Evolutionary conservation across 192 early-diverging fungal species (phyloP).

Genomic region (Lobosporangium transversale): DNA sequence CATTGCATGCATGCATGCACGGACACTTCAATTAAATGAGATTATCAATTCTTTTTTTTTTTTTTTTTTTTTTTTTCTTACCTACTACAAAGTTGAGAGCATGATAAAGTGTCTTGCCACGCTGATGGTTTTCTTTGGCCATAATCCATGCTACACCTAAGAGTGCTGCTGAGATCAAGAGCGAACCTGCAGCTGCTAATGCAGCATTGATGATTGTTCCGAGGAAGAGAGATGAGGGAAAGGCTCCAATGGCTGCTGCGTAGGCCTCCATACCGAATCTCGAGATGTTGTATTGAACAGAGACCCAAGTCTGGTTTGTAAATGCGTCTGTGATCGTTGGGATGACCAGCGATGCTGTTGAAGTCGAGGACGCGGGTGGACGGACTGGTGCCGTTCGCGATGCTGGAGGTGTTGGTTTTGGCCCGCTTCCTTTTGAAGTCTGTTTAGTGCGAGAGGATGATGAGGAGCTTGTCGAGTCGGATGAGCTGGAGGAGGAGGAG

Average conservation of each 20-base stretch:
- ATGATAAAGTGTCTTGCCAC: constrained; percentile 42
- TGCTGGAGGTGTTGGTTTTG: constrained; percentile 1
- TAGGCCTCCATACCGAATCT: constrained; percentile 45
- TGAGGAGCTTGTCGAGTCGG: neutral
- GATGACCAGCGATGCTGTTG: constrained; percentile 14
- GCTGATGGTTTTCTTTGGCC: constrained; percentile 47
- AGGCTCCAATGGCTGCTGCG: constrained; percentile 39
- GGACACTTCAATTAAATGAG: too few relatives aligned
- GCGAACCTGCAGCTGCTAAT: constrained; percentile 8
- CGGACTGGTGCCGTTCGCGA: neutral
- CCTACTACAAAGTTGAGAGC: constrained; percentile 46
- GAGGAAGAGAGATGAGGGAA: constrained; percentile 24
- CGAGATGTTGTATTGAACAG: constrained; percentile 26
- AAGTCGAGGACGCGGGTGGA: neutral
- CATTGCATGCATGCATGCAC: too few relatives aligned
- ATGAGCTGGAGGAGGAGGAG: constrained; percentile 1
- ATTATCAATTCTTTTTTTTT: too few relatives aligned
- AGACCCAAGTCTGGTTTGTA: constrained; percentile 5
- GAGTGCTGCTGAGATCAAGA: constrained; percentile 17
- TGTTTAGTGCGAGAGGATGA: neutral
- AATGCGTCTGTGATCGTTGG: constrained; percentile 32
- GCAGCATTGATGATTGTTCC: constrained; percentile 28
- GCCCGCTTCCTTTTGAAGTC: neutral
- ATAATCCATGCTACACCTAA: constrained; percentile 31
- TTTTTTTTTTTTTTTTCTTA: neutral